A percentile compares a stretch with the other conserved stretches of the same genome.
Evolutionary conservation across 176 grass and related monocot species (phyloP).

Genomic region (Hyparrhenia diplandra): DNA sequence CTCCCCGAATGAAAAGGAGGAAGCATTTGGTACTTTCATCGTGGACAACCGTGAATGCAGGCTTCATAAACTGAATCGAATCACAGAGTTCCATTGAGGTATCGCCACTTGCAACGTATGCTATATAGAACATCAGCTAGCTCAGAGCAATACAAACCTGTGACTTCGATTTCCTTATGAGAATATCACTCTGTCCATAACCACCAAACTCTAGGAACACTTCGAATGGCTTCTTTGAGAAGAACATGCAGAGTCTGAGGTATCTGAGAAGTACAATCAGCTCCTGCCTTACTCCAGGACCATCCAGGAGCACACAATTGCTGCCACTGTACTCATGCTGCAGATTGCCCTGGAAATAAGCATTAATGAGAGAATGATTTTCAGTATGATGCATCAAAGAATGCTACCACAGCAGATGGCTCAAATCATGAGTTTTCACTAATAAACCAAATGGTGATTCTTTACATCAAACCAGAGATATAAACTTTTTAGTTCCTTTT

Average conservation of each 20-base stretch:
- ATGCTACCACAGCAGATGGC: too few species aligned
- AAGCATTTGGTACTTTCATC: slow-evolving; percentile 57
- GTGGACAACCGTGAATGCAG: slow-evolving; percentile 57
- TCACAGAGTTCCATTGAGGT: background rate
- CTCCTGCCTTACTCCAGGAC: slow-evolving; percentile 44
- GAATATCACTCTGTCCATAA: slow-evolving; percentile 48
- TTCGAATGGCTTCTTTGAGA: slow-evolving; percentile 69
- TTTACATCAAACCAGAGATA: background rate
- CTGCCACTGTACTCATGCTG: slow-evolving; percentile 56
- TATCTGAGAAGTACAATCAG: slow-evolving; percentile 57
- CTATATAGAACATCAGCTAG: background rate
- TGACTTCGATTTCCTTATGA: slow-evolving; percentile 64
- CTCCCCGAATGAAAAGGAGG: slow-evolving; percentile 71
- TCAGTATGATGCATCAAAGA: background rate
- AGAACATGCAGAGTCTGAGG: slow-evolving; percentile 60
- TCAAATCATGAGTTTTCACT: background rate
- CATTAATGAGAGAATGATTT: background rate
- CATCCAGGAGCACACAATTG: slow-evolving; percentile 40
- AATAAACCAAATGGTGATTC: background rate
- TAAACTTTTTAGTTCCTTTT: too few species aligned
- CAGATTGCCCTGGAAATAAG: slow-evolving; percentile 47
- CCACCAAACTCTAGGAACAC: slow-evolving; percentile 60
- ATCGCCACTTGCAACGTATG: background rate
- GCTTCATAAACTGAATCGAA: slow-evolving; percentile 72
- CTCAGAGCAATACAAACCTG: slow-evolving; percentile 27